Base-by-base conservation (phyloP, 1,284 basidiomycete genomes). In the Ganoderma resinaceum region DNA sequence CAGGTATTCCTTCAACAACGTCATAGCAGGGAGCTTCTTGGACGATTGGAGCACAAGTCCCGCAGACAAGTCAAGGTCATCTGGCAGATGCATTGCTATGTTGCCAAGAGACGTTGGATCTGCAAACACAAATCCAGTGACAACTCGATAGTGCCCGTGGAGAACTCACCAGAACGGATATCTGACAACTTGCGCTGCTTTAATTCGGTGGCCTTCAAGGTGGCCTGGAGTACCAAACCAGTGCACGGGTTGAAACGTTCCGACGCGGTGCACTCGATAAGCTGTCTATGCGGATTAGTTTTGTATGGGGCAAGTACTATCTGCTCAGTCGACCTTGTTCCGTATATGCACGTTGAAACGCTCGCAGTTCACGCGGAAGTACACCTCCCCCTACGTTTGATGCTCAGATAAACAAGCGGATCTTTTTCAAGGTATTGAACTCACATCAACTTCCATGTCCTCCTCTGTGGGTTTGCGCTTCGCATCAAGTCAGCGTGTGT, bases 271-370 rank as follows among this genome's bases (percentile, higher is more conserved):
- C 85, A 83, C 71, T 91, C 89, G 65, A 97, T 88, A 61, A 97
- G 83, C 94, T 95, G 16, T 26, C 23, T 26, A 40, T 59, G 9
- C 9, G 60, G 42, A n/a, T 67, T n/a, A 67, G 55, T 53, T 18
- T 20, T 23, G 18, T 20, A 26, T 40, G 23, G 37, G 20, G 33
- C 46, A 12, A 26, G 33, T 5, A 38, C 12, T 2, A 14, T 12
- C 58, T 11, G 14, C 20, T 42, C 55, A 16, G 75, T 86, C 43
- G 74, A 94, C 95, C 79, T 92, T 86, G 80, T 98, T 97, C 42
- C 97, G 92, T 61, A 98, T 90, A 74, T 95, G 91, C 40, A 96
- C 85, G 74, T 95, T 91, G 80, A 97, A 97, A 73, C 90, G 92
- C 73, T 97, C 93, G 76, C 91, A 93, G 80, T 98, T 96, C 65